A percentile compares a stretch with the other conserved stretches of the same genome.
Evolutionary conservation across 305 asterid species (phyloP).

Genomic region (Fraxinus ornus): DNA sequence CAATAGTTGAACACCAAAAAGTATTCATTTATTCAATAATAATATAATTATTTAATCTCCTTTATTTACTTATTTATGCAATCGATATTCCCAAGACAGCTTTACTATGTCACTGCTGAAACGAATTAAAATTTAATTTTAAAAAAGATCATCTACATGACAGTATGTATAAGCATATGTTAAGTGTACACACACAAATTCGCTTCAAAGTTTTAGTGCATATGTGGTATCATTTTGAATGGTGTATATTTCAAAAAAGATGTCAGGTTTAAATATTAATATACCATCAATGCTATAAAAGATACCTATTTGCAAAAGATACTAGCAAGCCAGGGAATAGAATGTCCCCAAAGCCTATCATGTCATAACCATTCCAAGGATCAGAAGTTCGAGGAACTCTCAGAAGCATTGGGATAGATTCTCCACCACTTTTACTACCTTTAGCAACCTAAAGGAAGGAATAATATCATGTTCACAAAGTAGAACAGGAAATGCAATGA

Average conservation of each 20-base stretch:
- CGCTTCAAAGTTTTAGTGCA: neutral
- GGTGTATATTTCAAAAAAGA: neutral
- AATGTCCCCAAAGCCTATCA: slow-evolving; percentile 98
- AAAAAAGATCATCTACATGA: neutral
- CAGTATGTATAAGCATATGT: neutral
- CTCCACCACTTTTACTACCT: slow-evolving; percentile 91
- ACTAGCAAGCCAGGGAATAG: slow-evolving; percentile 89
- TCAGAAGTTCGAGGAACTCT: slow-evolving; percentile 86
- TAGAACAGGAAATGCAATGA: slow-evolving; percentile 19
- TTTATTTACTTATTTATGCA: neutral
- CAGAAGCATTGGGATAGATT: slow-evolving; percentile 96
- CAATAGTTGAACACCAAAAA: neutral
- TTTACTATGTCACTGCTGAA: neutral
- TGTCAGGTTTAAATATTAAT: neutral
- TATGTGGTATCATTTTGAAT: neutral
- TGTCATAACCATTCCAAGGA: slow-evolving; percentile 92
- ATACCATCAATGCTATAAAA: slow-evolving; percentile 9
- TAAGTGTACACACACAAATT: neutral
- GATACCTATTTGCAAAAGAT: slow-evolving; percentile 79
- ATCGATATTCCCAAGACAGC: neutral
- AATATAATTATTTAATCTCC: neutral
- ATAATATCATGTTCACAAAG: slow-evolving; percentile 3
- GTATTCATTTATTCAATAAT: neutral
- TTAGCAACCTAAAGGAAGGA: slow-evolving; percentile 67
- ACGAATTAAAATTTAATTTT: neutral